phyloP scores from a whole-genome alignment of 495 filamentous ascomycete species.

The Tuber borchii region DNA sequence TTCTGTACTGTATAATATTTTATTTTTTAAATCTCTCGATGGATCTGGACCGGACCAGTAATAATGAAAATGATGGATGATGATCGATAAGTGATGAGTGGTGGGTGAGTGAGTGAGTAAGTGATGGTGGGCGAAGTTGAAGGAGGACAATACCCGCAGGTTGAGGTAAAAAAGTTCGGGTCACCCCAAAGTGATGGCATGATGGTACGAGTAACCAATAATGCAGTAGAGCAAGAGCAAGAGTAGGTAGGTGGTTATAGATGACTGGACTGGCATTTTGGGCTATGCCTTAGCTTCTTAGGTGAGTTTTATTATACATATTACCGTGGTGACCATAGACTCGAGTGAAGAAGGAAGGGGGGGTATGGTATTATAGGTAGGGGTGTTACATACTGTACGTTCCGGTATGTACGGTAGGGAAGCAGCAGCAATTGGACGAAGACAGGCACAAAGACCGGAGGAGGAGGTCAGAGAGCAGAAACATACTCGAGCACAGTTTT shows the following conservation, averaged over 20 bases:
- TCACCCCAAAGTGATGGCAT: no score
- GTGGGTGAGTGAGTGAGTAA: no score
- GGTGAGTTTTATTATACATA: background rate
- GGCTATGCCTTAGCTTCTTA: no score
- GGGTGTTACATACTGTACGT: no score
- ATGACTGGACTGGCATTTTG: slow-evolving; percentile 1
- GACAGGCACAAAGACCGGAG: background rate
- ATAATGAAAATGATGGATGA: no score
- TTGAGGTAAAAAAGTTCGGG: no score
- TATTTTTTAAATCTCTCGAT: no score
- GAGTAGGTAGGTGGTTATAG: background rate
- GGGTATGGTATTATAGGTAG: no score
- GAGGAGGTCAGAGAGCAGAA: slow-evolving; percentile 1
- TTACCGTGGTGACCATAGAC: background rate
- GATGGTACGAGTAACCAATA: background rate
- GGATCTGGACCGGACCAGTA: no score
- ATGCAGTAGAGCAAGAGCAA: background rate
- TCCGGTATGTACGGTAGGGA: background rate
- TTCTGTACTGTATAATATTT: background rate
- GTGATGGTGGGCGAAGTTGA: no score
- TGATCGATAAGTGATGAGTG: no score
- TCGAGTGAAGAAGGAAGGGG: background rate
- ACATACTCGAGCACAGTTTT: background rate
- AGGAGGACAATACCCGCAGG: no score
- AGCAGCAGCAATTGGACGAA: background rate